Base-by-base conservation (phyloP, 2,329 filamentous ascomycete genomes). In the Ustilaginoidea virens region DNA sequence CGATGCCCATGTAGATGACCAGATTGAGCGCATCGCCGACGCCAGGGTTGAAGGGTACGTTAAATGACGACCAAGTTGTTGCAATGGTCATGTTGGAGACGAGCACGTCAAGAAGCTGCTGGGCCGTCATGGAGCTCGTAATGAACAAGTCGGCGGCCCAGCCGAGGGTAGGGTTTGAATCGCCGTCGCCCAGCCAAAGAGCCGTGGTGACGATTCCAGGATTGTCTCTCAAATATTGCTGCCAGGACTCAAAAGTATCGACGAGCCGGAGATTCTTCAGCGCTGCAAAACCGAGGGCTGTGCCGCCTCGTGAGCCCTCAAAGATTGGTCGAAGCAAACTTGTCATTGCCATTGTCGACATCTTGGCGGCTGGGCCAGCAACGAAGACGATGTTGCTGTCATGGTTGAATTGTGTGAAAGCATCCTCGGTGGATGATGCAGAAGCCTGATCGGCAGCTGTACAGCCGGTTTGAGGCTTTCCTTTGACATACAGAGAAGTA, bases 1-100 rank as follows among this genome's bases (percentile, higher is more conserved):
- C 80, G 7, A 94, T 63, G 10, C 78, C 74, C 47, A 90, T 79
- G 52, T 93, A 93, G 7, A 81, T 61, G 23, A 87, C 70, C 12
- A 92, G 61, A 46, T 92, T 81, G 15, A 93, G 55, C 1, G 76
- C 74, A 28, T 86, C 63, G 13, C 81, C 81, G 7, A 74, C 70
- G 13, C 61, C 61, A 0, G 80, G 71, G 16, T 67, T 58, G 55
- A 75, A 86, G 0, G 81, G 80, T 0, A 72, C 66, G 37, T 81
- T 81, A 43, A 94, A 92, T 9, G 69, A 56, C 27, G 79, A 68
- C 51, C 76, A 93, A 28, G 71, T 67, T 1, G 77, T 80, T 3
- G 66, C 61, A 35, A 93, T 85, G 3, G 69, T 68, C 5, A 69
- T 66, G 31, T 79, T 74, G 14, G 69, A 65, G 14, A 86, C 50